Evolutionary conservation across 306 rosid species (phyloP).

Genomic region (Prinsepia uniflora): DNA sequence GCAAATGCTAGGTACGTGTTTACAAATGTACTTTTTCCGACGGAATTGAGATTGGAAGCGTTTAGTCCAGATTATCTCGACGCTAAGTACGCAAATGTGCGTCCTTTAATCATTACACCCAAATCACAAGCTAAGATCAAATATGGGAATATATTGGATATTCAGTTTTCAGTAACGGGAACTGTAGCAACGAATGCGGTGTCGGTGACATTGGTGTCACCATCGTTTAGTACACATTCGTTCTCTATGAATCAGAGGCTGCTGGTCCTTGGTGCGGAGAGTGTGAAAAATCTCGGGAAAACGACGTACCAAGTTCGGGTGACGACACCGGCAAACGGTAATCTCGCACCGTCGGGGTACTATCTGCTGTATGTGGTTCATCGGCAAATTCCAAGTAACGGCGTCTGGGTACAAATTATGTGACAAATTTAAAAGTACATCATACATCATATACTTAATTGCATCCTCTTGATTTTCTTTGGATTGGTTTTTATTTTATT

Average conservation of each 20-base stretch:
- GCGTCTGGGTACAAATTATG: conserved; percentile 52
- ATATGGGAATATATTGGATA: conserved; percentile 9
- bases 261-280: conserved; percentile 34
- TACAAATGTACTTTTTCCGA: conserved; percentile 36
- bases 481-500: too few relatives aligned
- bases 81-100: conserved; percentile 1
- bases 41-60: conserved; percentile 40
- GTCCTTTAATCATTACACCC: conserved; percentile 32
- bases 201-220: conserved; percentile 48
- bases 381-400: conserved; percentile 61
- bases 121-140: conserved; percentile 3
- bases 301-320: conserved; percentile 35
- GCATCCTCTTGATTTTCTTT: neutral
- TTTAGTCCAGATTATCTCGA: conserved; percentile 38
- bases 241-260: conserved; percentile 75
- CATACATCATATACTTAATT: neutral
- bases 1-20: conserved; percentile 47
- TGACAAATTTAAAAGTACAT: conserved; percentile 11
- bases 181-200: conserved; percentile 13
- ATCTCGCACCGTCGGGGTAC: conserved; percentile 66
- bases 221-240: conserved; percentile 76
- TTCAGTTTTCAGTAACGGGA: conserved; percentile 23
- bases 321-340: conserved; percentile 38
- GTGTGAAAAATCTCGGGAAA: conserved; percentile 22
- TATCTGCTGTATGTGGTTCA: conserved; percentile 59